Percentiles rank a stretch among this genome's conserved stretches.
Conservation (phyloP, 2,329 filamentous ascomycete genomes). For the Dothideomycetidae sp. region DNA sequence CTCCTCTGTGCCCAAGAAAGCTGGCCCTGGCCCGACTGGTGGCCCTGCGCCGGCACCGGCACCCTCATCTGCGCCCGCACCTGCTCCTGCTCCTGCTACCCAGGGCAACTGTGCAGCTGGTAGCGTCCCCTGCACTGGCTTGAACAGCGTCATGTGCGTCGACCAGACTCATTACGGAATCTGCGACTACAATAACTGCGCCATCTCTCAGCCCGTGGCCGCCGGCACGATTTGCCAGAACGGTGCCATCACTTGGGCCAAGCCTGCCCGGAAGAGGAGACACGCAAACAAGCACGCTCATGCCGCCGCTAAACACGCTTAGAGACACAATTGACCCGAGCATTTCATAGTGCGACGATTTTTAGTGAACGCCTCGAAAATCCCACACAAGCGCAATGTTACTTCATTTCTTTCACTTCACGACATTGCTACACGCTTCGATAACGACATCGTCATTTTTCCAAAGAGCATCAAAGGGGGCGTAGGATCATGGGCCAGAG, state of each 20-base stretch:
- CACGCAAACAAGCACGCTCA: constrained; percentile 12
- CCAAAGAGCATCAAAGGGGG: no score
- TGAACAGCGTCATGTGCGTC: constrained; percentile 32
- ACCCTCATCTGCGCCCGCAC: constrained; percentile 6
- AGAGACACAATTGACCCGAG: no score
- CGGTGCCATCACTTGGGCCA: constrained; percentile 20
- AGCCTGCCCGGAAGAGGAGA: constrained; percentile 11
- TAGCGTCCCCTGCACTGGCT: constrained; percentile 24
- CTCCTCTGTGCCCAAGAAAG: constrained; percentile 10
- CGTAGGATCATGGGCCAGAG: no score
- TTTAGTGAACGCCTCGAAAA: no score
- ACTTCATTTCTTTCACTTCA: not conserved
- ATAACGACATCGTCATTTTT: not conserved
- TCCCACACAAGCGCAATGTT: no score
- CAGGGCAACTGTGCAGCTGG: constrained; percentile 13
- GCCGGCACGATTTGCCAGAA: constrained; percentile 28
- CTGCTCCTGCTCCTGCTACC: constrained; percentile 8
- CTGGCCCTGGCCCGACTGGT: constrained; percentile 5
- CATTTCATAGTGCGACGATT: no score
- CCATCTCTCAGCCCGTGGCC: constrained; percentile 27
- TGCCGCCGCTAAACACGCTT: constrained; percentile 7
- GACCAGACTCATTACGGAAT: constrained; percentile 29
- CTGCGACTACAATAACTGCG: constrained; percentile 29
- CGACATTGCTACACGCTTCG: not conserved
- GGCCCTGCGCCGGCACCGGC: constrained; percentile 8